Conservation (phyloP, 441 rosid genomes). For the Adansonia gregorii region DNA sequence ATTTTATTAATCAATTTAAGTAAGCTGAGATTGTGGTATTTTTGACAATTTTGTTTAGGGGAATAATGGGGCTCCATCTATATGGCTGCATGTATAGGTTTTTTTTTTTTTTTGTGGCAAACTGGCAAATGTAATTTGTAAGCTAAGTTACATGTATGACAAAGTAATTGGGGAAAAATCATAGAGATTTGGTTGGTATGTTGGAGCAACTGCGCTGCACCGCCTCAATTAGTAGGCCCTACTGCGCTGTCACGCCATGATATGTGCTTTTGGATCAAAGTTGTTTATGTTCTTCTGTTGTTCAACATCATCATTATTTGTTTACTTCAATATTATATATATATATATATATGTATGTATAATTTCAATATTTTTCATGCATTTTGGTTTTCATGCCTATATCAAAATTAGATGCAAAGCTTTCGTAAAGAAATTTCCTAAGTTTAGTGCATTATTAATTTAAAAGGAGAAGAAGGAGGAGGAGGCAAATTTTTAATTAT, state of each 20-base stretch:
- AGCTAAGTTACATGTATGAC: conserved; percentile 25
- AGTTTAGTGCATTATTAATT: no score
- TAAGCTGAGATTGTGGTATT: no score
- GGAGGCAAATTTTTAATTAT: no score
- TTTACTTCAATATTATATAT: not conserved
- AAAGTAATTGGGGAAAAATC: not conserved
- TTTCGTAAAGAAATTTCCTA: no score
- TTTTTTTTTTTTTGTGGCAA: no score
- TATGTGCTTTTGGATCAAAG: not conserved
- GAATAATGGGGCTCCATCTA: no score
- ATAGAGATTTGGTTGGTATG: conserved; percentile 28
- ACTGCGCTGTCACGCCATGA: conserved; percentile 29
- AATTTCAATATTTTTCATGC: not conserved
- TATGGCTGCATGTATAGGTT: no score
- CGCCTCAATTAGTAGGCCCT: conserved; percentile 12
- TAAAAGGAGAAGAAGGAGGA: no score
- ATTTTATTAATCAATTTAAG: no score
- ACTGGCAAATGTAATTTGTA: conserved; percentile 41
- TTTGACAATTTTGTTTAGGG: no score
- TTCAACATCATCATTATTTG: not conserved
- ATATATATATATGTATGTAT: not conserved
- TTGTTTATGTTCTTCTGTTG: not conserved
- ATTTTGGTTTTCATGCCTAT: not conserved
- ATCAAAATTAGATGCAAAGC: not conserved
- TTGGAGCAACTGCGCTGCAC: conserved; percentile 22